Percentiles rank a stretch among this genome's conserved stretches.
These are phyloP conservation scores for Scheffersomyces parashehatae DNA, from an alignment of 1,139 yeast genomes.

Conservation along the genomic window DNA sequence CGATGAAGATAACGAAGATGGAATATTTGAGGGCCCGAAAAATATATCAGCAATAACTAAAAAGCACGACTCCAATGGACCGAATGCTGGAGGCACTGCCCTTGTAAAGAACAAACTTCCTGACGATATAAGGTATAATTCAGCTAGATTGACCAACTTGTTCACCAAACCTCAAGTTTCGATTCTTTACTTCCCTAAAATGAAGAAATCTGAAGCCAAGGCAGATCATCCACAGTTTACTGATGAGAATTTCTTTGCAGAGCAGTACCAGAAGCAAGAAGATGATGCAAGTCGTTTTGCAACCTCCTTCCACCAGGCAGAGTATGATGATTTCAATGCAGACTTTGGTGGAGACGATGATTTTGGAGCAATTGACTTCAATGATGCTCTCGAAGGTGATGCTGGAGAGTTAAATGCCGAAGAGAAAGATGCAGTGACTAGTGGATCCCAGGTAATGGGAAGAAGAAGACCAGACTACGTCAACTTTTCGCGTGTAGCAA, in stretches of 20 bases:
- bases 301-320: constrained; percentile 48
- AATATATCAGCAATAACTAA: constrained; percentile 24
- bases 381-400: constrained; percentile 41
- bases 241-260: constrained; percentile 78
- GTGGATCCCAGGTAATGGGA: constrained; percentile 12
- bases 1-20: constrained; percentile 42
- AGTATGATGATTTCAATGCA: constrained; percentile 42
- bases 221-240: constrained; percentile 28
- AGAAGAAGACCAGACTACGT: constrained; percentile 60
- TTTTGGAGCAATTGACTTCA: constrained; percentile 46
- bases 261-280: constrained; percentile 52
- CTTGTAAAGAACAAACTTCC: constrained; percentile 54
- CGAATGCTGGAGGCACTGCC: constrained; percentile 7
- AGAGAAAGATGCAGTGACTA: constrained; percentile 10
- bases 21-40: constrained; percentile 50
- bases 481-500: constrained; percentile 77
- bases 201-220: constrained; percentile 13
- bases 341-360: constrained; percentile 41
- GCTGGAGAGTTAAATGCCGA: constrained; percentile 18
- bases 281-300: constrained; percentile 40
- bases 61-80: constrained; percentile 24
- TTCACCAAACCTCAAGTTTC: constrained; percentile 65
- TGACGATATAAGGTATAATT: constrained; percentile 70
- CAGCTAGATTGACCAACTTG: constrained; percentile 64
- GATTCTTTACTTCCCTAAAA: constrained; percentile 33